Base-by-base conservation (phyloP, 2,329 filamentous ascomycete genomes). In the Simplicillium sp. region DNA sequence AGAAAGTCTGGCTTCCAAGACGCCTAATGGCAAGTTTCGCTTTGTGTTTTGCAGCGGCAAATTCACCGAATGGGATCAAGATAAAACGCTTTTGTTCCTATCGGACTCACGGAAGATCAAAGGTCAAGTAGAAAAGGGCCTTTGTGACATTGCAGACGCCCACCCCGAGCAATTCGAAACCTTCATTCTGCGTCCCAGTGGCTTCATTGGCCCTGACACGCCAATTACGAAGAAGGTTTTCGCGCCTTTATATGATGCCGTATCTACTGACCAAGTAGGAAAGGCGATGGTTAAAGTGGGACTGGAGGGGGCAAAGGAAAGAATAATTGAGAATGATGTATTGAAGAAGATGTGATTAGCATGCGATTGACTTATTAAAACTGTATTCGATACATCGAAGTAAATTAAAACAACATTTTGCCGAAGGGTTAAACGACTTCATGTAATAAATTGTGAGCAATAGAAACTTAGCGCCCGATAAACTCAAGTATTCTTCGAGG, bases 11-110 rank as follows among this genome's bases (percentile, higher is more conserved):
- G 53, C 56, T 7, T 46, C 54, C 5, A 50, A 54, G 36, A 47
- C 56, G 2, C 53, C 58, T 3, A 42, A 47, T 3, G 55, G 51
- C 12, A 59, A 54, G 39, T 67, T 70, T 47, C 62, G 58, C 40
- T 68, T 69, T 46, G 50, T 69, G 35, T 65, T 64, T 39, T 65
- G 62, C 56, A 67, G 64, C 52, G 58, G 57, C 39, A 57, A 52
- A 44, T 55, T 49, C 18, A 49, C 56, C 11, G 58, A 61, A 39
- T 55, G 54, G 48, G 52, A 61, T 34, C 57, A 59, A 38, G 44
- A 54, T 17, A 62, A 62, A 45, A 41, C 48, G 9, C 51, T 68
- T 12, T 44, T 50, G 7, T 65, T 66, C 45, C 46, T 64, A 37
- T 46, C 49, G n/a, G 61, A 67, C 18, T 53, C 58, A 3, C 56